Base-by-base conservation (phyloP, 164 flowering plant genomes). In the Kingdonia uniflora region DNA sequence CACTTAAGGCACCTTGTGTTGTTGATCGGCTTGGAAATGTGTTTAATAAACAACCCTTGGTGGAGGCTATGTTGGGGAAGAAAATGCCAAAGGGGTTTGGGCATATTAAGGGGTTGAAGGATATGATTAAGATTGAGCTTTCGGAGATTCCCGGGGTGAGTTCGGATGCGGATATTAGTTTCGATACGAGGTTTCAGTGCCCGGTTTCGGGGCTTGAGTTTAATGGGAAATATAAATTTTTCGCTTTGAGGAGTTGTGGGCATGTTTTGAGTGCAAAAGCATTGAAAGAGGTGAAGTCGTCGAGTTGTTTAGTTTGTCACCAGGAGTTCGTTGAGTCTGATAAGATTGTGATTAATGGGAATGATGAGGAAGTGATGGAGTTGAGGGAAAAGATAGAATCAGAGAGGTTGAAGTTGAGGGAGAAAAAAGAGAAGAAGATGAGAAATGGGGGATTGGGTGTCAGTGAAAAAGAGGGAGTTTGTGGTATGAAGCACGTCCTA, bases 251-350 rank as follows among this genome's bases (percentile, higher is more conserved):
- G 58, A 74, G 64, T 10, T 92, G 98, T 59, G 98, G 98, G 53
- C 98, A 92, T 78, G 96, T 92, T n/a, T 48, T 92, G 74, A 92
- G 98, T 68, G 82, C 80, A 0, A 92, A 88, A 68, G 94, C 96
- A 0, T 58, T 92, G 74, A 92, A 87, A 72, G 96, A 88, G 72
- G 88, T 92, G 13, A 86, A 85, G 51, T 78, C 81, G 0, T 72
- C 85, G 0, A 51, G 74, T 0, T 88, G 98, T 60, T 64, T 85
- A 59, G 89, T 88, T 35, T 92, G 98, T 55, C 90, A 85, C 50
- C 26, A 49, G 58, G 94, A 60, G 65, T 84, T 69, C 47, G 29
- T 42, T 1, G 96, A 92, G n/a, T 29, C n/a, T 14, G 95, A 85
- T 69, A 88, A 76, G 78, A 79, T 88, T 62, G 80, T 74, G 67